Conservation (phyloP, 2,329 filamentous ascomycete species). For the Xylaria sp. region DNA sequence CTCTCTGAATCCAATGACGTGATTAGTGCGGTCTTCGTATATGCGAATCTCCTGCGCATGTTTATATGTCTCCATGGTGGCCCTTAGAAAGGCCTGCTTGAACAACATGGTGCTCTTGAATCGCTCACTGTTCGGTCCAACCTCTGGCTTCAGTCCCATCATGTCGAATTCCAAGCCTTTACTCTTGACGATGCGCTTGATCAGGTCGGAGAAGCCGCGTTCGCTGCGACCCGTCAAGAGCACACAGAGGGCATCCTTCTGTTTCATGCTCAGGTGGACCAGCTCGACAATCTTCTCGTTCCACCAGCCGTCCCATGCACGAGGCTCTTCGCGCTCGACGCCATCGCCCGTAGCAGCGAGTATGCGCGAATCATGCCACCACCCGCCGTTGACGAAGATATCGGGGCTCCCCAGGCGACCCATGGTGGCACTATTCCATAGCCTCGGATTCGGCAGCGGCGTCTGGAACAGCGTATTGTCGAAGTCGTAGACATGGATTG, state of each 20-base stretch:
- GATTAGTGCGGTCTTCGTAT: constrained; percentile 73
- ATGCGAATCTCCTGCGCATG: constrained; percentile 83
- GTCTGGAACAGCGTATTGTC: constrained; percentile 97
- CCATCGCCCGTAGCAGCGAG: constrained; percentile 88
- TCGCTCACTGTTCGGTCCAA: constrained; percentile 80
- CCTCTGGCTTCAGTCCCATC: constrained; percentile 84
- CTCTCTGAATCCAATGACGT: constrained; percentile 83
- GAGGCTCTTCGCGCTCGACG: constrained; percentile 80
- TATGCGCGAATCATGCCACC: constrained; percentile 95
- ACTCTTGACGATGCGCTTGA: constrained; percentile 82
- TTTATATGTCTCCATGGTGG: constrained; percentile 86
- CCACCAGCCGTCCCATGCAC: constrained; percentile 94
- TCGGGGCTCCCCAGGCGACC: constrained; percentile 81
- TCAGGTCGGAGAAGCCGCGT: constrained; percentile 76
- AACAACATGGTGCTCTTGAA: constrained; percentile 89
- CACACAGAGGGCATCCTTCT: constrained; percentile 85
- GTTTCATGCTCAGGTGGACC: constrained; percentile 80
- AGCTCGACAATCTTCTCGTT: constrained; percentile 89
- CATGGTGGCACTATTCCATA: constrained; percentile 85
- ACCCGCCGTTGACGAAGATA: constrained; percentile 83
- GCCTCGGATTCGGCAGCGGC: constrained; percentile 84
- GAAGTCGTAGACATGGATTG: constrained; percentile 95
- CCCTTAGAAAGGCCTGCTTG: constrained; percentile 85
- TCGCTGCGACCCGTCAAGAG: constrained; percentile 89
- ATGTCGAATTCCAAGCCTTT: constrained; percentile 89